phyloP scores from a whole-genome alignment of 768 basidiomycete species.

The Kwoniella dejecticola region DNA sequence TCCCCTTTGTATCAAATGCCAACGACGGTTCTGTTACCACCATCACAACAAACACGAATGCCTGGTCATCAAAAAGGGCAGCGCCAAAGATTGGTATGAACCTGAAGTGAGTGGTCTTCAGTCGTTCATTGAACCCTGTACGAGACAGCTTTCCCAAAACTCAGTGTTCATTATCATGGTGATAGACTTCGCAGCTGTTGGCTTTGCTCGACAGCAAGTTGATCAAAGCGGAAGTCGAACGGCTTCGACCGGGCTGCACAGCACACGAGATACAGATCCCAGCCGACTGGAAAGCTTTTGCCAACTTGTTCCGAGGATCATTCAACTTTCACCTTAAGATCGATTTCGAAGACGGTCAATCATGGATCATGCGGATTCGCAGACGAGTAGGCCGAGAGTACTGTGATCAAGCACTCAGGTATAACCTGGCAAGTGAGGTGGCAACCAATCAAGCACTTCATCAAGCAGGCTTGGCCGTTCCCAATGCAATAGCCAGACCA shows the following conservation, averaged over 20 bases:
- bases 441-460: constrained; percentile 1
- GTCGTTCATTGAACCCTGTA: neutral
- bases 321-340: constrained; percentile 9
- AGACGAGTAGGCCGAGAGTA: neutral
- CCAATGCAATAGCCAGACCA: neutral
- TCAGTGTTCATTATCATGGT: neutral
- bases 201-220: neutral
- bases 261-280: too few species aligned
- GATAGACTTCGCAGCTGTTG: neutral
- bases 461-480: neutral
- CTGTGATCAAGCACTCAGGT: neutral
- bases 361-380: constrained; percentile 15
- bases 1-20: too few species aligned
- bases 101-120: neutral
- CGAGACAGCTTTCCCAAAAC: neutral
- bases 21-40: too few species aligned
- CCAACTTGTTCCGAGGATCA: neutral
- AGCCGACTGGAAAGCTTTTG: neutral
- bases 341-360: constrained; percentile 6
- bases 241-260: neutral
- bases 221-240: neutral
- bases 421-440: constrained; percentile 5
- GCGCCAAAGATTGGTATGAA: neutral
- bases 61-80: too few species aligned
- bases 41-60: too few species aligned